These are phyloP conservation scores for Trichosporon ovoides DNA, from an alignment of 1,284 basidiomycete genomes.

Conservation along the genomic window DNA sequence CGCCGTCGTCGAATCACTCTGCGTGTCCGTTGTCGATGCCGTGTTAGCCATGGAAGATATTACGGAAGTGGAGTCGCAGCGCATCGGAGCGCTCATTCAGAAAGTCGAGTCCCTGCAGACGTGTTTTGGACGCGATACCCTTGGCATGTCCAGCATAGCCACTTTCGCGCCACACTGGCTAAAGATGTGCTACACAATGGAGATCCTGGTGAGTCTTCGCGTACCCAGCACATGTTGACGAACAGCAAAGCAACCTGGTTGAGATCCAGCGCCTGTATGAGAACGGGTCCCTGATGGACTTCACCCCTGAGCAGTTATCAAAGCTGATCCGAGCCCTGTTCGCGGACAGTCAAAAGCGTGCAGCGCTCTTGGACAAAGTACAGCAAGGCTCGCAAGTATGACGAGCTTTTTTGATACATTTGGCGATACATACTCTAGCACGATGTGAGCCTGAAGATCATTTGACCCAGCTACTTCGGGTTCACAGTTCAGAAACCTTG, in stretches of 20 bases:
- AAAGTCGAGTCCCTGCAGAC: constrained; percentile 72
- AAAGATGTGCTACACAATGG: constrained; percentile 86
- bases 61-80: constrained; percentile 79
- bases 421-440: too few species aligned
- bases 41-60: constrained; percentile 81
- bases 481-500: constrained; percentile 58
- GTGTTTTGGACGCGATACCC: constrained; percentile 55
- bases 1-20: constrained; percentile 64
- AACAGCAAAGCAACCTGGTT: constrained; percentile 65
- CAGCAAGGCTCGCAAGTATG: neutral
- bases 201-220: constrained; percentile 64
- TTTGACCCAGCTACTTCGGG: neutral
- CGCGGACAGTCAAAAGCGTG: constrained; percentile 76
- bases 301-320: constrained; percentile 74
- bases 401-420: too few species aligned
- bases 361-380: constrained; percentile 34
- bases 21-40: constrained; percentile 65
- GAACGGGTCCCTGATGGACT: constrained; percentile 85
- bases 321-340: constrained; percentile 81
- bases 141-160: constrained; percentile 33
- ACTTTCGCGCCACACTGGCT: constrained; percentile 82
- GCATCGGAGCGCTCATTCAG: constrained; percentile 72
- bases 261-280: constrained; percentile 93
- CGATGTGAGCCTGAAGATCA: too few species aligned
- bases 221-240: neutral